Percentiles rank a stretch among this genome's conserved stretches.
Conservation (phyloP, 208 protist genomes). For the Trichomonas vaginalis region DNA sequence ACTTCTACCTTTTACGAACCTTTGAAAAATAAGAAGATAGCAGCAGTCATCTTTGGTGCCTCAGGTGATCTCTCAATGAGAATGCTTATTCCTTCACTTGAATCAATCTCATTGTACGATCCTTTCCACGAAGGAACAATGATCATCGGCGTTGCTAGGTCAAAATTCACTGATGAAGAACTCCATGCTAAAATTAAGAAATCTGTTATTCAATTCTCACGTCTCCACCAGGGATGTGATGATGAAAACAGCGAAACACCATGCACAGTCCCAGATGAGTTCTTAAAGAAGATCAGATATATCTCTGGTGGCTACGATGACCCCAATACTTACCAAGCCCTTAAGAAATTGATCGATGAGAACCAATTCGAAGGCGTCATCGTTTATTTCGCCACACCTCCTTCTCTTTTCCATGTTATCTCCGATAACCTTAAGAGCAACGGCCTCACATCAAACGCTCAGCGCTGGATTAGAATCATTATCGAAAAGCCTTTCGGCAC, state of each 20-base stretch:
- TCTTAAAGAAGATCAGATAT: not conserved
- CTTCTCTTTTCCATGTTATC: not conserved
- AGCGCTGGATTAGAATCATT: slow-evolving; percentile 30
- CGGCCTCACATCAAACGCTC: not conserved
- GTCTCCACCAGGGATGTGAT: not conserved
- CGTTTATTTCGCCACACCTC: slow-evolving; percentile 11
- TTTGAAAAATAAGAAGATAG: not conserved
- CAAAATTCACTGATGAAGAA: not conserved
- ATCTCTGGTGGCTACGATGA: not conserved
- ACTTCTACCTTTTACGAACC: not conserved
- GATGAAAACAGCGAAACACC: not conserved
- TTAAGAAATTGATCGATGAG: not conserved
- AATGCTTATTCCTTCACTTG: not conserved
- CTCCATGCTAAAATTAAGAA: not conserved
- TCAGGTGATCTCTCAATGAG: not conserved
- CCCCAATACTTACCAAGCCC: not conserved
- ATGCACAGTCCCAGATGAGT: not conserved
- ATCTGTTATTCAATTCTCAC: not conserved
- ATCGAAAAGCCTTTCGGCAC: slow-evolving; percentile 73
- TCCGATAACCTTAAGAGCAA: not conserved
- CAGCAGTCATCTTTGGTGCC: not conserved
- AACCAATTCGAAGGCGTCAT: not conserved
- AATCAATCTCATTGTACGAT: not conserved
- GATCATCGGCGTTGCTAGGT: not conserved
- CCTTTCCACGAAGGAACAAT: not conserved